Evolutionary conservation across 1,284 basidiomycete species (phyloP).

Genomic region (Ganoderma lucidum): DNA sequence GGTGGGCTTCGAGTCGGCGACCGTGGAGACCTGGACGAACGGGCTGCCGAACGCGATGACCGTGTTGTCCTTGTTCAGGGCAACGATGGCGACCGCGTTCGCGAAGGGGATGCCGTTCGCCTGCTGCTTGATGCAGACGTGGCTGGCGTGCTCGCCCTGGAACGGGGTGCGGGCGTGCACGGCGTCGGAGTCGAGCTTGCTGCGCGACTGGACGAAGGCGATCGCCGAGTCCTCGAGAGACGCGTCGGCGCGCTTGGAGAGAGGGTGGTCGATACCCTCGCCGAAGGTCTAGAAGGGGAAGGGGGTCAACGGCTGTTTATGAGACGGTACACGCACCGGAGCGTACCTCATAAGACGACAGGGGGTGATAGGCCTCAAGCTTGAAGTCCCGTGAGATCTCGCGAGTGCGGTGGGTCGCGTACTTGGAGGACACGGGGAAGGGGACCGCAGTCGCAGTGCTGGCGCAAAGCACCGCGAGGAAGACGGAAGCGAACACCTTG

Average conservation of each 20-base stretch:
- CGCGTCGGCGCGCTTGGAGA: slow-evolving; percentile 41
- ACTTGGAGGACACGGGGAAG: slow-evolving; percentile 40
- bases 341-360: slow-evolving; percentile 51
- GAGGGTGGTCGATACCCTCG: slow-evolving; percentile 45
- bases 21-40: slow-evolving; percentile 53
- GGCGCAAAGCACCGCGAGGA: slow-evolving; percentile 40
- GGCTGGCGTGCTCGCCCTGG: slow-evolving; percentile 40
- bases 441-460: slow-evolving; percentile 35
- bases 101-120: slow-evolving; percentile 51
- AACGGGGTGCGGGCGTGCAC: slow-evolving; percentile 41
- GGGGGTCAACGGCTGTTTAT: not conserved
- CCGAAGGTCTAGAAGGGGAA: slow-evolving; percentile 49
- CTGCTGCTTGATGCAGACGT: slow-evolving; percentile 50
- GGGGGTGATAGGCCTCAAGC: slow-evolving; percentile 52
- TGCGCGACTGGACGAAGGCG: slow-evolving; percentile 41
- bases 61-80: slow-evolving; percentile 48
- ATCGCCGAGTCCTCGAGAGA: slow-evolving; percentile 40
- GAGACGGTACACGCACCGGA: not conserved
- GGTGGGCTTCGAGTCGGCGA: slow-evolving; percentile 48
- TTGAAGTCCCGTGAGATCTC: slow-evolving; percentile 45
- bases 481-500: slow-evolving; percentile 41
- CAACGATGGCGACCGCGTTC: slow-evolving; percentile 57
- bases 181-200: slow-evolving; percentile 35
- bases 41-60: slow-evolving; percentile 58
- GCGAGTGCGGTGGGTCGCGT: slow-evolving; percentile 51